Base-by-base conservation (phyloP, 306 rosid species). In the Herpetospermum pedunculosum region DNA sequence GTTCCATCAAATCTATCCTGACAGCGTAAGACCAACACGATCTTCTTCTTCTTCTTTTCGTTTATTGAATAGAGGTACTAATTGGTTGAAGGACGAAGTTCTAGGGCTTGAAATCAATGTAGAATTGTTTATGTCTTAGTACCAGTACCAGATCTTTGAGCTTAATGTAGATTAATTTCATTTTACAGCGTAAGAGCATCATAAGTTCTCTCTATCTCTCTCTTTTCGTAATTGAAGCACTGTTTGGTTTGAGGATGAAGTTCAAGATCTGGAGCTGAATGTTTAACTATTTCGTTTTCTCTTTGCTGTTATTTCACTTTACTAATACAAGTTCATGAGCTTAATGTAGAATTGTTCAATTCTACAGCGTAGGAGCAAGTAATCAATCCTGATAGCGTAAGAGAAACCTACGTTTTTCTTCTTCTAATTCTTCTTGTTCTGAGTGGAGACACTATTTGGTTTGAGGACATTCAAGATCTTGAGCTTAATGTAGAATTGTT, bases 1-100 rank as follows among this genome's bases (percentile, higher is more conserved):
- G 80, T 93, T 90, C 72, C 92, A 89, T 37, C 92, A 80, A 14
- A 58, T 82, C 28, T 93, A 93, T 87, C 94, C 96, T 3, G 83
- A 93, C n/a, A 88, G 82, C 23, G 97, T 90, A 77, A 72, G 79
- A 38, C 12, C 46, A 47, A 23, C n/a, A 21, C 25, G 23, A 53
- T 38, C 26, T 43, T 6, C 5, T 15, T 23, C 35, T 26, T 74
- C 32, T 67, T 59, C 21, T 28, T 74, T 62, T 77, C 47, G 26
- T 72, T 21, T 16, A 12, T 44, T 9, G 16, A 44, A 67, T 67
- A 0, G 5, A 68, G 52, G 37, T 40, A 69, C 15, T 69, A 3
- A 41, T 69, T 69, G 5, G 55, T 14, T 44, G 21, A 6, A 38
- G 6, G 34, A 65, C 10, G 72, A 40, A 40, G 2, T 23, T 38